phyloP scores from a whole-genome alignment of 805 yeast genomes.

The Komagataella phaffii region DNA sequence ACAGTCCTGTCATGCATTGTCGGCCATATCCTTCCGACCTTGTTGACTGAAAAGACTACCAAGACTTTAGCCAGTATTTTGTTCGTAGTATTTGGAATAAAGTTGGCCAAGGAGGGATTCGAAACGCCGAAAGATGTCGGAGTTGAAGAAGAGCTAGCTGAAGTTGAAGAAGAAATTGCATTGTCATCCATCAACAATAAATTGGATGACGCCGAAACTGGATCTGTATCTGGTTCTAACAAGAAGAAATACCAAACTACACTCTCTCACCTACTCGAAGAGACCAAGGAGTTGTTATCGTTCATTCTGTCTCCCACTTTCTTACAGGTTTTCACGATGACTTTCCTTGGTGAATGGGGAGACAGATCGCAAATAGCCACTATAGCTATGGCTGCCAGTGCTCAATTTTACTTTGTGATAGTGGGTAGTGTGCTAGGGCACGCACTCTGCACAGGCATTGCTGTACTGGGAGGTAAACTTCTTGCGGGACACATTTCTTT shows the following conservation, averaged over 20 bases:
- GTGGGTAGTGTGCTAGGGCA: conserved; percentile 88
- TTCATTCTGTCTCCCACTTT: conserved; percentile 74
- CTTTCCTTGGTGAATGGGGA: conserved; percentile 97
- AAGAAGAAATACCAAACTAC: background rate
- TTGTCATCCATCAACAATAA: conserved; percentile 38
- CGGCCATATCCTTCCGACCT: conserved; percentile 82
- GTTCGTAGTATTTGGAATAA: conserved; percentile 73
- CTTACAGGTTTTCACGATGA: conserved; percentile 92
- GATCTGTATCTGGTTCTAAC: conserved; percentile 10
- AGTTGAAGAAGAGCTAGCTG: conserved; percentile 91
- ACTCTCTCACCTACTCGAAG: conserved; percentile 9
- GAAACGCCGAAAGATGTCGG: conserved; percentile 73
- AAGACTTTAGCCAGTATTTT: conserved; percentile 70
- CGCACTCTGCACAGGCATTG: conserved; percentile 72
- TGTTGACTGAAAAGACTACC: conserved; percentile 70
- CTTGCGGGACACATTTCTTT: conserved; percentile 82
- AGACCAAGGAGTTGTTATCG: conserved; percentile 40
- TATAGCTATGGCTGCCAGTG: conserved; percentile 96
- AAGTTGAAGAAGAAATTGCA: conserved; percentile 89
- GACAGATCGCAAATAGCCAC: conserved; percentile 97
- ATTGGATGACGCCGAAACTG: conserved; percentile 48
- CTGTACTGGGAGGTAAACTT: conserved; percentile 88
- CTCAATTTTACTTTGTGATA: conserved; percentile 80
- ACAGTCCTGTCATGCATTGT: conserved; percentile 81
- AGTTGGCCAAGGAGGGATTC: conserved; percentile 67